Evolutionary conservation across 2,329 filamentous ascomycete species (phyloP), one percentile per base, ranked within the genome.

Genomic region (Mycogone perniciosa): DNA sequence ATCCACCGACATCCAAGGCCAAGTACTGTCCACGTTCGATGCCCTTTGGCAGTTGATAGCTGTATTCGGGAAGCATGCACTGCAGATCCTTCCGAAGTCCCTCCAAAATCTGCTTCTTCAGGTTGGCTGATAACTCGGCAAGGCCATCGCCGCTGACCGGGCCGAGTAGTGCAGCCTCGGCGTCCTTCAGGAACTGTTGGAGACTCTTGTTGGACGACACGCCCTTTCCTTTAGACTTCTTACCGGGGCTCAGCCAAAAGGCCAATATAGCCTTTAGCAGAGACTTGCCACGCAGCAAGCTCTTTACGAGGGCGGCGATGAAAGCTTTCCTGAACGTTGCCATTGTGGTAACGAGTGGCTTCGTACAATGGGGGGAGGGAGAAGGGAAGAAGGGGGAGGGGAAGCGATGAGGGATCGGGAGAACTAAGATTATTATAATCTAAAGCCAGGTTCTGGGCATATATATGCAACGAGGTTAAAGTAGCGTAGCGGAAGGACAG

Each of bases 1-100:
- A 86, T 2, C 84, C 84, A 35, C 84, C 84, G n/a, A 87, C 80
- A 62, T 87, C 84, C 35, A 85, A 70, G 26, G 82, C 80, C 48
- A 86, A 69, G 62, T 76, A 85, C 47, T 74, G 76, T 29, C 83
- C 83, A 40, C 61, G 64, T 60, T 86, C 83, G 43, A 70, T 63
- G 46, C 83, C 83, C n/a, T 67, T 74, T 1, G 83, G 83, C 5
- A 86, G 70, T 56, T 80, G 76, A 58, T 83, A 77, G 68, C 78
- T 85, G 68, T 82, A 85, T 9, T 81, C 84, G 2, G 82, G 82
- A 20, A 85, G 72, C 82, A 85, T 85, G 62, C 76, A 82, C 54
- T 76, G 71, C 54, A 73, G 66, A 60, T 81, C 76, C 31, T 68
- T 71, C 55, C 74, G 64, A 50, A 84, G 65, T 35, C 75, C 73